These are phyloP conservation scores for Corniculantispora saksenae DNA, from an alignment of 2,329 filamentous ascomycete species.

Conservation along the genomic window DNA sequence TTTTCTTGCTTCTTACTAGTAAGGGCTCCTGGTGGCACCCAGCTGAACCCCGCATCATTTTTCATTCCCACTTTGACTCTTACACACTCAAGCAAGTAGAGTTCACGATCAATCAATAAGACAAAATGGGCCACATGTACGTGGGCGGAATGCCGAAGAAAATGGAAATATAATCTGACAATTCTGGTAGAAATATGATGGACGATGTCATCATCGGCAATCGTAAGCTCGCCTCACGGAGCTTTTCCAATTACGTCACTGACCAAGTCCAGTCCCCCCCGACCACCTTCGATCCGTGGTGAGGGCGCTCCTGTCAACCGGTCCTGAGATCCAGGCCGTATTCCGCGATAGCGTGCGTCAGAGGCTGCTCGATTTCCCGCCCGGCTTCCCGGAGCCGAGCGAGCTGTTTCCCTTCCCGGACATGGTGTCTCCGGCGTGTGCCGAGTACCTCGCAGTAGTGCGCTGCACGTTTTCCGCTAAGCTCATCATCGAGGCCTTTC, in stretches of 20 bases:
- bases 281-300: slow-evolving; percentile 36
- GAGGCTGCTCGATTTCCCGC: slow-evolving; percentile 29
- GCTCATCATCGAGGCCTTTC: slow-evolving; percentile 31
- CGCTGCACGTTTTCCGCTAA: slow-evolving; percentile 41
- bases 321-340: slow-evolving; percentile 30
- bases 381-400: slow-evolving; percentile 22
- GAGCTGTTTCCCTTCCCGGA: slow-evolving; percentile 30
- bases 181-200: slow-evolving; percentile 39
- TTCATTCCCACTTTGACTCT: not conserved
- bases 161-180: not conserved
- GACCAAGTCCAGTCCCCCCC: slow-evolving; percentile 29
- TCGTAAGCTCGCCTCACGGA: slow-evolving; percentile 25
- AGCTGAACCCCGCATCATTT: not conserved
- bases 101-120: not conserved
- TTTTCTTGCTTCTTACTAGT: not conserved
- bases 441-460: slow-evolving; percentile 33
- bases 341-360: slow-evolving; percentile 37
- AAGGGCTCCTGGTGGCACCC: not conserved
- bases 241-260: slow-evolving; percentile 7
- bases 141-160: not conserved
- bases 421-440: slow-evolving; percentile 27
- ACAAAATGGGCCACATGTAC: slow-evolving; percentile 8
- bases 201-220: slow-evolving; percentile 43
- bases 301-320: slow-evolving; percentile 34
- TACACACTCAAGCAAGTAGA: not conserved